Evolutionary conservation across 2,329 filamentous ascomycete species (phyloP), one percentile per base, ranked within the genome.

Genomic region (Fusarium robinianum): DNA sequence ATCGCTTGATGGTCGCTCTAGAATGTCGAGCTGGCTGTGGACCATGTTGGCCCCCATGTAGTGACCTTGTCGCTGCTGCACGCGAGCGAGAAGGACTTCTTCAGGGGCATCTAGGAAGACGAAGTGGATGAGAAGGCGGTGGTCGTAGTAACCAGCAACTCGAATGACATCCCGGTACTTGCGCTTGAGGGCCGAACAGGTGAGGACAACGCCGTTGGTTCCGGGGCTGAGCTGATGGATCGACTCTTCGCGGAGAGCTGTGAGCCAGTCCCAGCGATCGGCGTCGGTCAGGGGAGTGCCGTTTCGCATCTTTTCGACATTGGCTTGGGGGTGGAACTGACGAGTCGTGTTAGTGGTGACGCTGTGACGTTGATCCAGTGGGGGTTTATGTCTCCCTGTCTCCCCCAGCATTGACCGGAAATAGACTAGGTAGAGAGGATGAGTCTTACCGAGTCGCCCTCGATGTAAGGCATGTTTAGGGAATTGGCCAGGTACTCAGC

Each of bases 31-130:
- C 67, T 99, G 94, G 70, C 90, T 95, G 62, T 87, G 84, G 7
- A 99, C 91, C 92, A 99, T 97, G 61, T 83, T 81, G 58, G 89
- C 87, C 61, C 94, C 92, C 91, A 99, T 96, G 71, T 94, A 99
- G 67, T 99, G 94, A 38, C 84, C 84, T 70, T 91, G 72, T 57
- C 94, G 81, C 25, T 78, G 75, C 22, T 78, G 76, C 7, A 97
- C 91, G 7, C 94, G 82, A 58, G 85, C 73, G 44, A 95, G 74
- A 19, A 97, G 79, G 8, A 88, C 77, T 44, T 84, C 79, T 67
- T 95, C 87, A 29, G 81, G 75, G 1, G 91, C 90, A 54, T 85
- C 80, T 25, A 99, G 84, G 71, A 92, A 99, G 58, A 99, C 84
- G 66, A 99, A 97, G 71, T 96, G 92, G 36, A 97, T 81, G 49